Percentiles rank a stretch among this genome's conserved stretches.
Evolutionary conservation across 1,139 yeast species (phyloP).

Genomic region (Taiozyma sp.): DNA sequence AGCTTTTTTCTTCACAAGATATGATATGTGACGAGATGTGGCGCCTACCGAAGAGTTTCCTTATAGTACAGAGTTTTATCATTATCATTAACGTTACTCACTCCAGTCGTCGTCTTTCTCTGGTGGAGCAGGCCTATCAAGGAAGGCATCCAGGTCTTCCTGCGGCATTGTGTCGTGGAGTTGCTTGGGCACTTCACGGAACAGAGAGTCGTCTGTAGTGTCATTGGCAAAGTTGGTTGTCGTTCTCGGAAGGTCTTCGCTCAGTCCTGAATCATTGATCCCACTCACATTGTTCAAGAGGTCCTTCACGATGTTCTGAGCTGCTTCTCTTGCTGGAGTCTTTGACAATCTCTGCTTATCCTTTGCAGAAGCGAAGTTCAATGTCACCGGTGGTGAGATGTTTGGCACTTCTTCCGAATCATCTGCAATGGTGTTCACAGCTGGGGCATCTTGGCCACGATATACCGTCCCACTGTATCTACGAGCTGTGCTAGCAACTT

Average conservation of each 20-base stretch:
- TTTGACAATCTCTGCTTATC: conserved; percentile 3
- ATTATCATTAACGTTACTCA: conserved; percentile 7
- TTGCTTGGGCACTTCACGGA: conserved; percentile 7
- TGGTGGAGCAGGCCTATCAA: conserved; percentile 13
- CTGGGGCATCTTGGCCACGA: not conserved
- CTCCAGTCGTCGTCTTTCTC: conserved; percentile 13
- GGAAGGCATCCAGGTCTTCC: conserved; percentile 20
- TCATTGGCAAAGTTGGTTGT: not conserved
- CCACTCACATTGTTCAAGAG: conserved; percentile 22
- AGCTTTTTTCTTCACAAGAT: not conserved
- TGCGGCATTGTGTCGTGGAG: not conserved
- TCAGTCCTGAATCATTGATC: conserved; percentile 15
- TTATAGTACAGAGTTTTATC: not conserved
- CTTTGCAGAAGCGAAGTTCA: conserved; percentile 17
- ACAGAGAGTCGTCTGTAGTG: conserved; percentile 6
- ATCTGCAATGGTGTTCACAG: conserved; percentile 9
- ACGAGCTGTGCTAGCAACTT: conserved; percentile 13
- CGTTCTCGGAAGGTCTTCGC: not conserved
- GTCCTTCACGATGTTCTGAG: conserved; percentile 20
- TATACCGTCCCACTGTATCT: conserved; percentile 13
- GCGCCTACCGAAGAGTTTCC: not conserved
- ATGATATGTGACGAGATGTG: not conserved
- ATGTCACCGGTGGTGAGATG: conserved; percentile 25
- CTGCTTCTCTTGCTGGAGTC: conserved; percentile 21
- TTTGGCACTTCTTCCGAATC: conserved; percentile 21